These are phyloP conservation scores for Zalerion maritima DNA, from an alignment of 495 filamentous ascomycete species.

Conservation along the genomic window DNA sequence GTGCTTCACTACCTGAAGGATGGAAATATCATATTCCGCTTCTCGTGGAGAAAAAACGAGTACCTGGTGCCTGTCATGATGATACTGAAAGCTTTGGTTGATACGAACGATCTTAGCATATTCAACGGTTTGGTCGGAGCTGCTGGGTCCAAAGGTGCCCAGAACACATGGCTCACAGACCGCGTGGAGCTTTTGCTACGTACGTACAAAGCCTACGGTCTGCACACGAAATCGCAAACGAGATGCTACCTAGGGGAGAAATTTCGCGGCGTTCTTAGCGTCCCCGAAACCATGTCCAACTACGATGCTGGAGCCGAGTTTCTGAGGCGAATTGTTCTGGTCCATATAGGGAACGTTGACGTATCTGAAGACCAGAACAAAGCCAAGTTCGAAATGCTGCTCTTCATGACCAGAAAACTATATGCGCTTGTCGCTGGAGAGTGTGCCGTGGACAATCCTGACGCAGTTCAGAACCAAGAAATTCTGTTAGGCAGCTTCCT, in stretches of 20 bases:
- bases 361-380: slow-evolving; percentile 67
- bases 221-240: slow-evolving; percentile 65
- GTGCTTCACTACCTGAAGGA: slow-evolving; percentile 90
- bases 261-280: slow-evolving; percentile 71
- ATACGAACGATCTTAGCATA: slow-evolving; percentile 93
- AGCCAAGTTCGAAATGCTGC: slow-evolving; percentile 86
- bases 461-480: slow-evolving; percentile 90
- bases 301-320: slow-evolving; percentile 85
- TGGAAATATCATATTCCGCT: slow-evolving; percentile 90
- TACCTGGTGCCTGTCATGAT: slow-evolving; percentile 90
- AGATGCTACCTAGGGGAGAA: slow-evolving; percentile 74
- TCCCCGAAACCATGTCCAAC: slow-evolving; percentile 65
- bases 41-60: slow-evolving; percentile 96
- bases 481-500: slow-evolving; percentile 83
- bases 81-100: slow-evolving; percentile 85
- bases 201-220: slow-evolving; percentile 78
- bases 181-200: slow-evolving; percentile 82
- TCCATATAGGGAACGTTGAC: slow-evolving; percentile 71
- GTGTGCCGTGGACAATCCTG: slow-evolving; percentile 85
- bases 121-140: slow-evolving; percentile 76
- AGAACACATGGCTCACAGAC: slow-evolving; percentile 88
- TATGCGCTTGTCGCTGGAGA: slow-evolving; percentile 86
- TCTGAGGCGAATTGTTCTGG: slow-evolving; percentile 73
- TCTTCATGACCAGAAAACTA: slow-evolving; percentile 93
- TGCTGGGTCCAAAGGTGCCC: slow-evolving; percentile 53